Conservation (phyloP, 805 yeast species). For the Schwanniomyces polymorphus region DNA sequence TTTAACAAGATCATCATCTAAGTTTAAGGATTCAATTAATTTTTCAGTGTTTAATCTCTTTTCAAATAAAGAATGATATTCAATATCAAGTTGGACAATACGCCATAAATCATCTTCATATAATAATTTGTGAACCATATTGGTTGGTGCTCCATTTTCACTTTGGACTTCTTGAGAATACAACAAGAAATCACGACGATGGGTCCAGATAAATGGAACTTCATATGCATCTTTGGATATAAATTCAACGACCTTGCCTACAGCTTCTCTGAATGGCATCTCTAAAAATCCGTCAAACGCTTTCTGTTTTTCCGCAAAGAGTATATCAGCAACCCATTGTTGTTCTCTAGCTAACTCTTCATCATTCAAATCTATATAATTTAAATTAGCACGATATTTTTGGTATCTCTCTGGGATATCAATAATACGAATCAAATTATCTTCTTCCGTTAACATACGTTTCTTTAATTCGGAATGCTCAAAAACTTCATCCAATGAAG, state of each 20-base stretch:
- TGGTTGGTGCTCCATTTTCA: constrained; percentile 35
- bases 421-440: constrained; percentile 78
- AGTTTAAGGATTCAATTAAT: constrained; percentile 52
- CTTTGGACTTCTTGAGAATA: constrained; percentile 48
- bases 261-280: constrained; percentile 65
- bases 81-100: constrained; percentile 81
- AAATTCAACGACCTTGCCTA: constrained; percentile 68
- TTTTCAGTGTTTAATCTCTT: constrained; percentile 65
- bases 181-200: constrained; percentile 85
- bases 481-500: constrained; percentile 82
- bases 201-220: constrained; percentile 94
- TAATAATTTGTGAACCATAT: constrained; percentile 50
- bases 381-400: constrained; percentile 64
- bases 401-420: constrained; percentile 95
- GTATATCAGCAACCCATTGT: constrained; percentile 72
- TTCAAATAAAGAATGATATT: constrained; percentile 79
- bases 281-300: constrained; percentile 38
- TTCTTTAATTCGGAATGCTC: constrained; percentile 92
- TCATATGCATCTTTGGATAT: constrained; percentile 78
- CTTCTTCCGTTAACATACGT: constrained; percentile 88
- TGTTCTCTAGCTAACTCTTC: constrained; percentile 73
- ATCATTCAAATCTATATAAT: constrained; percentile 65
- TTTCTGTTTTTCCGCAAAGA: constrained; percentile 56
- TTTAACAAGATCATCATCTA: constrained; percentile 57
- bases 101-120: constrained; percentile 91